These are phyloP conservation scores for Thermomyces lanuginosus DNA, from an alignment of 2,329 filamentous ascomycete genomes.

Conservation along the genomic window DNA sequence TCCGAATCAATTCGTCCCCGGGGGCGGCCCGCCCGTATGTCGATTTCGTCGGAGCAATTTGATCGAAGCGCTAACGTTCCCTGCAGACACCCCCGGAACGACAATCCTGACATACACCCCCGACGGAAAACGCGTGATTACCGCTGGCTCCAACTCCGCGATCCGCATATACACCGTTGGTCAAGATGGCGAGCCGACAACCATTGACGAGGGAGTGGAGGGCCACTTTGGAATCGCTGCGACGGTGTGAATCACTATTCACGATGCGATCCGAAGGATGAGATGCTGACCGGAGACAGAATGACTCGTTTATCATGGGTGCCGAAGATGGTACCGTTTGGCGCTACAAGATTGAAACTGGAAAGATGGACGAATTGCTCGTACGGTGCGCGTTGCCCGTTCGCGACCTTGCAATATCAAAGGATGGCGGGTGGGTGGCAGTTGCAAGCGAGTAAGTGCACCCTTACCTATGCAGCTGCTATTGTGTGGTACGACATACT, in stretches of 20 bases:
- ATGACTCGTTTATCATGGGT: conserved; percentile 73
- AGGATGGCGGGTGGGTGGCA: conserved; percentile 72
- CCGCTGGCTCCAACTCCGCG: conserved; percentile 82
- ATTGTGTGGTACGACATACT: conserved; percentile 8
- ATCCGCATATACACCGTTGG: conserved; percentile 85
- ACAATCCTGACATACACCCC: conserved; percentile 84
- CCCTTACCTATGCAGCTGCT: neutral
- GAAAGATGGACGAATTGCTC: conserved; percentile 60
- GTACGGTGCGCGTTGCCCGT: conserved; percentile 72
- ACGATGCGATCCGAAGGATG: neutral
- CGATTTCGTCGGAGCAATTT: neutral
- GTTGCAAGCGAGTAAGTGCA: conserved; percentile 70
- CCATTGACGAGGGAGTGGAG: conserved; percentile 80
- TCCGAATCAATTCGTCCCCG: conserved; percentile 22
- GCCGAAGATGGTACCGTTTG: conserved; percentile 94
- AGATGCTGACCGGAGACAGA: conserved; percentile 25
- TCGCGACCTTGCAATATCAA: conserved; percentile 67
- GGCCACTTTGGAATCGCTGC: conserved; percentile 67
- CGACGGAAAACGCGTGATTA: conserved; percentile 71
- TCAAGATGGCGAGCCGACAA: conserved; percentile 79
- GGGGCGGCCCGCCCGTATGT: conserved; percentile 33
- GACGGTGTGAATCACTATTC: conserved; percentile 30
- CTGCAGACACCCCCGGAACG: conserved; percentile 59
- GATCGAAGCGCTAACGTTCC: conserved; percentile 6
- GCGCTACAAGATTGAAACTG: conserved; percentile 63